Base-by-base conservation (phyloP, 169 alveolate species). In the Amoebophrya sp. region DNA sequence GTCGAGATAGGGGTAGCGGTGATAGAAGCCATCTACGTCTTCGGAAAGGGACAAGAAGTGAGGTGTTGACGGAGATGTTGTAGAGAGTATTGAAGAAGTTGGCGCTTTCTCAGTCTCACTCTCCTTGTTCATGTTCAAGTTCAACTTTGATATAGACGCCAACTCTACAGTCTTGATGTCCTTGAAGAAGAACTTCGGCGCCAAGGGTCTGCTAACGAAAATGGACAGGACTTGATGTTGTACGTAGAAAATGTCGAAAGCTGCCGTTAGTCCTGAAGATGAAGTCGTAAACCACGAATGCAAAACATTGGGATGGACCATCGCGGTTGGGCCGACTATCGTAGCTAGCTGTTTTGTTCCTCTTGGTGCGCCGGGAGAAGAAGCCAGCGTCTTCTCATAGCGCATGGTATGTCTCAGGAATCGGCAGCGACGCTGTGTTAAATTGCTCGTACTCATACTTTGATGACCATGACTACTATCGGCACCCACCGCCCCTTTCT, bases 1-100 rank as follows among this genome's bases (percentile, higher is more conserved):
- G 33, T 65, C 83, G 38, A 65, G 83, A 18, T 65, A 65, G 83
- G 83, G 83, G 83, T 65, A 65, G 83, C 83, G 83, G 83, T 65
- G 83, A 26, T 65, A 65, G 26, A 65, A 65, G 0, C 83, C 83
- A 6, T 29, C 2, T 10, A 65, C 83, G 83, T 65, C 83, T 10
- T 29, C 1, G 33, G 83, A 65, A 18, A 65, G 65, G 29, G 6
- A 18, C 29, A 26, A 18, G 83, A 65, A 65, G 83, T 0, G 0
- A 6, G 33, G 12, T 65, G 2, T 1, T 29, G 83, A 26, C 0
- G 2, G 2, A n/a, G n/a, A n/a, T n/a, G n/a, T n/a, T n/a, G n/a
- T n/a, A n/a, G n/a, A n/a, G n/a, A n/a, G n/a, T n/a, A n/a, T n/a
- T n/a, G n/a, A n/a, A n/a, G n/a, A n/a, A 0, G 12, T 65, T 18